Percentiles rank a stretch among this genome's conserved stretches.
Evolutionary conservation across 2,329 filamentous ascomycete species (phyloP).

Genomic region (Ophiostoma fasciatum): DNA sequence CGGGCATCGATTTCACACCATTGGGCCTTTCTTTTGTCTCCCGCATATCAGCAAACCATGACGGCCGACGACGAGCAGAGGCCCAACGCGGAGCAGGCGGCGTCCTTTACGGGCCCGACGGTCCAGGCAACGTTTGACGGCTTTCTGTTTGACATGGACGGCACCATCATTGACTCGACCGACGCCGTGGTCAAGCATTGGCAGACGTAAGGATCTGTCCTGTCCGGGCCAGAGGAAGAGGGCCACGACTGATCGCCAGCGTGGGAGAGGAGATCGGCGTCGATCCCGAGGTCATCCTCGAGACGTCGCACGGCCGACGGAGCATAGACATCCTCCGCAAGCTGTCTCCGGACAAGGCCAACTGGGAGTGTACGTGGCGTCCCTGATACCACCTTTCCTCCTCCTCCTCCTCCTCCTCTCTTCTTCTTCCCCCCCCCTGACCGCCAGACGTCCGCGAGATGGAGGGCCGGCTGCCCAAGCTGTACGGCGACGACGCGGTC

Average conservation of each 20-base stretch:
- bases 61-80: constrained; percentile 3
- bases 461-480: constrained; percentile 62
- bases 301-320: constrained; percentile 80
- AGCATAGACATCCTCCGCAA: constrained; percentile 75
- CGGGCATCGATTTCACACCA: no score
- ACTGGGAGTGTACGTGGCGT: constrained; percentile 81
- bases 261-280: constrained; percentile 73
- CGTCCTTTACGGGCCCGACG: constrained; percentile 23
- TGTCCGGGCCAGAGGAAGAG: no score
- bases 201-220: constrained; percentile 38
- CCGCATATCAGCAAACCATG: no score
- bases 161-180: constrained; percentile 72
- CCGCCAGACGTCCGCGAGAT: constrained; percentile 58
- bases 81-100: constrained; percentile 5
- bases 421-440: constrained; percentile 2
- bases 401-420: background rate
- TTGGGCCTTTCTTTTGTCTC: no score
- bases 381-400: background rate
- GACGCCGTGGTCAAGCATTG: constrained; percentile 65
- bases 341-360: constrained; percentile 72
- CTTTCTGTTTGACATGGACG: constrained; percentile 63
- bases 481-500: constrained; percentile 61
- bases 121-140: constrained; percentile 35
- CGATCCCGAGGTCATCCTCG: constrained; percentile 67
- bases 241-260: no score